Conservation (phyloP, 2,329 filamentous ascomycete genomes). For the Colletotrichum sp. region DNA sequence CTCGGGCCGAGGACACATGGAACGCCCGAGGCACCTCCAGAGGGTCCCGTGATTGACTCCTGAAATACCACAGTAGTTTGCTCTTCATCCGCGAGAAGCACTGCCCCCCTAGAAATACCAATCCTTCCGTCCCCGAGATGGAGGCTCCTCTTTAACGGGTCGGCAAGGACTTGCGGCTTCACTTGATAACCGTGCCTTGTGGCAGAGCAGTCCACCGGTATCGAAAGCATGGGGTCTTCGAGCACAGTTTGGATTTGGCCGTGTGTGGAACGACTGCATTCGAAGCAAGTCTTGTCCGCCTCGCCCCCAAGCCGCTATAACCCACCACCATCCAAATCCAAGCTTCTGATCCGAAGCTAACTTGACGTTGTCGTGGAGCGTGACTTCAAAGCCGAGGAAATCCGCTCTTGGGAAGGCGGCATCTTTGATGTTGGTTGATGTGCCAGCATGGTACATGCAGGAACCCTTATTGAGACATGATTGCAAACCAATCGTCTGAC, state of each 20-base stretch:
- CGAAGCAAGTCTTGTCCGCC: not conserved
- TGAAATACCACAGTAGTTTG: not conserved
- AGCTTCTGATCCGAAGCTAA: not conserved
- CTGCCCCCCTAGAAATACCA: not conserved
- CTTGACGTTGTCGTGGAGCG: not conserved
- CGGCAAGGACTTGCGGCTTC: not conserved
- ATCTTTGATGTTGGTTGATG: not conserved
- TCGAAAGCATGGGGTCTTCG: not conserved
- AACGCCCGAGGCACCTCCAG: not conserved
- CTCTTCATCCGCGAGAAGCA: not conserved
- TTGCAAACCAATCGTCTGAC: not conserved
- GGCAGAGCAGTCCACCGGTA: not conserved
- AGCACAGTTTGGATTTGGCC: not conserved
- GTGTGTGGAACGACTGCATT: not conserved
- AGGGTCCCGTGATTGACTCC: not conserved
- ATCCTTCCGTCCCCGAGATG: not conserved
- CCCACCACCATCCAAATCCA: too few species aligned
- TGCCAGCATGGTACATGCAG: slow-evolving; percentile 1
- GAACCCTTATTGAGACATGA: slow-evolving; percentile 4
- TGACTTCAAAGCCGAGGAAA: not conserved
- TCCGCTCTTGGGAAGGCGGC: not conserved
- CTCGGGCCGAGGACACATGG: not conserved
- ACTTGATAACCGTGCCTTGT: not conserved
- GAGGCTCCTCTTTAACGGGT: not conserved
- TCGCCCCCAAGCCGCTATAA: not conserved